Evolutionary conservation across 305 asterid genomes (phyloP).

Genomic region (Vinca major): DNA sequence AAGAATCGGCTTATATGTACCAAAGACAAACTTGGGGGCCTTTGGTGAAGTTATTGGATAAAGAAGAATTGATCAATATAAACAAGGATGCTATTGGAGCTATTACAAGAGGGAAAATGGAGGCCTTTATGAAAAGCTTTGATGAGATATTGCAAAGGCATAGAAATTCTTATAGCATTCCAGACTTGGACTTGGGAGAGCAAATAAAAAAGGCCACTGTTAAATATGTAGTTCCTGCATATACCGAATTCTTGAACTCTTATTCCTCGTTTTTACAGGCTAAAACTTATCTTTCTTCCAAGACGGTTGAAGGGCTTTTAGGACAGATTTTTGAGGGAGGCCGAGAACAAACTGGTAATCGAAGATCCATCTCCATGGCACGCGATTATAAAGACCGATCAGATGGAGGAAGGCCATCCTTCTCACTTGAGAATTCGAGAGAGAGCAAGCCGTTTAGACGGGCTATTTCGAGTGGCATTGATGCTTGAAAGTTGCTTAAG

Average conservation of each 20-base stretch:
- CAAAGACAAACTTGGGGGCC: slow-evolving; percentile 75
- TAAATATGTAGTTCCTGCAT: slow-evolving; percentile 43
- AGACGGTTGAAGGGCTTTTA: slow-evolving; percentile 35
- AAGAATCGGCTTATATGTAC: slow-evolving; percentile 61
- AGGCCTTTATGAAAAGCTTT: slow-evolving; percentile 40
- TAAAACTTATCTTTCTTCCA: slow-evolving; percentile 32
- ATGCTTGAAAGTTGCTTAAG: slow-evolving; percentile 9
- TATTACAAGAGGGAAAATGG: slow-evolving; percentile 38
- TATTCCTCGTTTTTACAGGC: slow-evolving; percentile 28
- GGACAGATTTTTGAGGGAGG: slow-evolving; percentile 37
- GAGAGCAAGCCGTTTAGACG: slow-evolving; percentile 23
- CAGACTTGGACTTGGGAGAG: slow-evolving; percentile 67
- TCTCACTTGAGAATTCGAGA: slow-evolving; percentile 29
- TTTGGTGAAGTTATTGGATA: slow-evolving; percentile 39
- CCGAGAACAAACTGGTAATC: slow-evolving; percentile 18
- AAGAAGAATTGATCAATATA: slow-evolving; percentile 26
- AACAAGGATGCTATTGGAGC: slow-evolving; percentile 28
- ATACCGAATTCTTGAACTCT: slow-evolving; percentile 34
- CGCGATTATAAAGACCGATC: slow-evolving; percentile 17
- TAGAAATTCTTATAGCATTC: slow-evolving; percentile 38
- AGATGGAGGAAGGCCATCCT: slow-evolving; percentile 20
- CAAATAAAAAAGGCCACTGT: slow-evolving; percentile 59
- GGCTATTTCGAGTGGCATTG: slow-evolving; percentile 20
- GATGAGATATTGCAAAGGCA: slow-evolving; percentile 51
- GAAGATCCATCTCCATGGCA: slow-evolving; percentile 12